Evolutionary conservation across 768 basidiomycete genomes (phyloP).

Genomic region (Boletellus ananas): DNA sequence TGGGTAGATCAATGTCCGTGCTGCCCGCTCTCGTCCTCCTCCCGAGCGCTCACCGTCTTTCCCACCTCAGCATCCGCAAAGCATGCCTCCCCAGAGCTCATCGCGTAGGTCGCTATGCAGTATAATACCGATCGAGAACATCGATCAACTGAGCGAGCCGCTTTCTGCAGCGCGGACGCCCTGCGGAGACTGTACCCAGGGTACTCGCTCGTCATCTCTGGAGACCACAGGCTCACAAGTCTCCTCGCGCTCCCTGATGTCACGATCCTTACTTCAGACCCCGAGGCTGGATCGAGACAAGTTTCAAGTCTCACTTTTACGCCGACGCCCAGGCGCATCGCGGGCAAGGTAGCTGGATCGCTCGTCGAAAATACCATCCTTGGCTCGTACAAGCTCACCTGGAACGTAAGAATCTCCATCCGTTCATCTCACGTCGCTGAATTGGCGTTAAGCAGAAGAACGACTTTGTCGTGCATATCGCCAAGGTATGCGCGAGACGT

Average conservation of each 20-base stretch:
- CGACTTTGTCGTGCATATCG: conserved; percentile 53
- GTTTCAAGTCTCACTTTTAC: conserved; percentile 48
- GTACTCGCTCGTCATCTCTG: conserved; percentile 54
- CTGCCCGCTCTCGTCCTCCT: background rate
- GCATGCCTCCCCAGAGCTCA: conserved; percentile 41
- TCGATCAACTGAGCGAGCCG: conserved; percentile 1
- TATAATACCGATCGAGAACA: background rate
- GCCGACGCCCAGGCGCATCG: conserved; percentile 38
- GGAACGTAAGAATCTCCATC: conserved; percentile 46
- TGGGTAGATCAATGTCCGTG: conserved; percentile 52
- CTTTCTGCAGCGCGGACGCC: conserved; percentile 35
- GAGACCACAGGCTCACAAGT: conserved; percentile 42
- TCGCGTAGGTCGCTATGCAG: conserved; percentile 36
- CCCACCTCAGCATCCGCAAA: conserved; percentile 47
- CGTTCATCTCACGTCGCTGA: conserved; percentile 2
- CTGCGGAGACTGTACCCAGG: conserved; percentile 59
- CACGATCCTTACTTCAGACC: conserved; percentile 40
- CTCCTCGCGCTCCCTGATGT: conserved; percentile 52
- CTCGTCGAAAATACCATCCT: conserved; percentile 49
- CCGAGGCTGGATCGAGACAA: conserved; percentile 44
- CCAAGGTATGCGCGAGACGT: conserved; percentile 38
- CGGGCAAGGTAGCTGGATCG: conserved; percentile 45
- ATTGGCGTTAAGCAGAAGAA: conserved; percentile 36
- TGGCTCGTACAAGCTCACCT: conserved; percentile 52
- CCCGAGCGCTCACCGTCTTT: conserved; percentile 3